Evolutionary conservation across 495 filamentous ascomycete genomes (phyloP), one percentile per base, ranked within the genome.

Genomic region (Trichoderma orchidacearum): DNA sequence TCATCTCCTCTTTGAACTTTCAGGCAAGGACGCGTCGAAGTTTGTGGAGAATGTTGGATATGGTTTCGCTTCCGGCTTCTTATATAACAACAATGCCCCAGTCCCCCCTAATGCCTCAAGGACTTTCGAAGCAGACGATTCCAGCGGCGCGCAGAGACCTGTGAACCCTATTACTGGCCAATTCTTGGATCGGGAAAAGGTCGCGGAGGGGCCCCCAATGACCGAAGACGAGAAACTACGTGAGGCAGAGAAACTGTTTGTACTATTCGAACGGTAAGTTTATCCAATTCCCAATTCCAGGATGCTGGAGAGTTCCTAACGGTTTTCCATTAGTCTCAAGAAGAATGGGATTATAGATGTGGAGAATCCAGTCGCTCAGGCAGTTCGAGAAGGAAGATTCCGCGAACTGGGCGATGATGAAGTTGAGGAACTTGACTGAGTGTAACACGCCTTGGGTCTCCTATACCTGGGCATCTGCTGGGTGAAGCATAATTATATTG

Each of bases 151-250:
- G 27, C 8, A 63, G 52, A 57, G 60, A 31, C 5, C 13, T 13
- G 69, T 94, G 41, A 98, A 98, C 63, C 92, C 90, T 2, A 80
- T 98, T 27, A 97, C 93, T 3, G 93, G 93, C 0, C 93, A 98
- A 68, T 79, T 84, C 53, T 67, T 86, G 62, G 84, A 88, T 56
- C 77, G 76, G 25, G 92, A 94, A 67, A 75, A 74, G 13, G 70
- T 76, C 8, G 58, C 74, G 9, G 68, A 79, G 3, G 70, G 72
- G 8, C 80, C 79, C 1, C 78, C 83, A 18, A 97, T 98, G 93
- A 92, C 86, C 5, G 73, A 84, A 30, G 93, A 87, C 58, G 91
- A 98, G 76, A 96, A 86, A 68, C 89, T 96, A 64, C 75, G 88
- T 45, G 93, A 98, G 67, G 93, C 93, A 0, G 93, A 98, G 68